Base-by-base conservation (phyloP, 257 asterid genomes). In the Eucommia ulmoides region DNA sequence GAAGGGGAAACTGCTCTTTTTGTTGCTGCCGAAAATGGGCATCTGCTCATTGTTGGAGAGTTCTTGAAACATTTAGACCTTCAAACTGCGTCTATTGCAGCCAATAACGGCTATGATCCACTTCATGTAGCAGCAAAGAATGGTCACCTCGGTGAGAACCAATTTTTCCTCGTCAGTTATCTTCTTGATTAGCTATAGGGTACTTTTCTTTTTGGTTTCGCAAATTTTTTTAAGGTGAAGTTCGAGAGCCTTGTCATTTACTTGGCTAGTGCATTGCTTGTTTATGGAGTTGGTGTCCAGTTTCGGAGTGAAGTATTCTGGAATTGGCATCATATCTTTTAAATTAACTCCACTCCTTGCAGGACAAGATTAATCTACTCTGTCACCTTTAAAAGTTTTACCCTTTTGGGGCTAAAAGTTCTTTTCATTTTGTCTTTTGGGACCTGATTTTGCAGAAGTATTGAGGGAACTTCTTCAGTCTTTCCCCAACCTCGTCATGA, bases 1-100 rank as follows among this genome's bases (percentile, higher is more conserved):
- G 99, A 86, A 61, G 96, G 99, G 9, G 99, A 91, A 68, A 91
- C 95, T 46, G 79, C 92, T 44, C 52, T 91, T n/a, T 91, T 78
- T 54, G 89, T 79, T 19, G 92, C 99, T 14, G 93, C 98, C 0
- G 96, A 91, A 50, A 79, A 72, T 52, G 98, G 96, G 49, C 80
- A 86, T 53, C 72, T 64, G 3, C 53, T 65, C 52, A 74, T 86
- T 44, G 95, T 91, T 20, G 88, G 61, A 26, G 98, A 91, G 77
- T 68, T 86, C 33, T 60, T 91, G 79, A 86, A 71, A 55, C 73
- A 79, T 58, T 57, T 83, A 3, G 95, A 91, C 68, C 77, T 78
- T 20, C 92, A 86, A 64, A 69, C 74, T 42, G 94, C 83, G 17
- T 73, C 96, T 0, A 65, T 83, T 60, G 69, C 55, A 2, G 96